Base-by-base conservation (phyloP, 2,329 filamentous ascomycete genomes). In the Trichoderma breve region DNA sequence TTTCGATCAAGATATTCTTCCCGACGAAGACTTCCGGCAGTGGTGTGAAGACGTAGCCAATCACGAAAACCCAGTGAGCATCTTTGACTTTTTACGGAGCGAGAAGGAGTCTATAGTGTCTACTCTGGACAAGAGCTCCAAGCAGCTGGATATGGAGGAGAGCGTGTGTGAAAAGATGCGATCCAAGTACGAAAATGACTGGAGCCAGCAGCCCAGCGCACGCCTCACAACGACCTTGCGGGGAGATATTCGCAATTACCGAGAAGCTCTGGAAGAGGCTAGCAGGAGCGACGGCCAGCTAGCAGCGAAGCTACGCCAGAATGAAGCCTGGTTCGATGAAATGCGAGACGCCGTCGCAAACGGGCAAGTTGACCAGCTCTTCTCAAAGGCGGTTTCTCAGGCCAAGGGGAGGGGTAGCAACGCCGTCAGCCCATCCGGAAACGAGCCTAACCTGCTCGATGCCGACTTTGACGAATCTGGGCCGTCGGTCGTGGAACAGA, bases 81-180 rank as follows among this genome's bases (percentile, higher is more conserved):
- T 94, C 3, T 94, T 99, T 75, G 93, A 97, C 55, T 88, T 89
- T 60, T 82, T 99, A 58, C 90, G 91, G 74, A 87, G 89, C 30
- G 92, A 96, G 76, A 97, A 95, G 80, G 88, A 92, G 21, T 87
- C 89, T 1, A 92, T 98, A 14, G 81, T 93, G 30, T 85, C 86
- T 3, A 88, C 90, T 3, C 82, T 99, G 71, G 94, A 98, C 71
- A 89, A 89, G 71, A 93, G 93, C 76, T 90, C 91, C 70, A 97
- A 97, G 80, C 93, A 97, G 77, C 84, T 99, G 55, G 96, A 99
- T 76, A 94, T 96, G 90, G 96, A 99, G 81, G 97, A 98, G 83
- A 97, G 93, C 71, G 93, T 98, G 0, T 99, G 96, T 80, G 96
- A 99, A 81, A 99, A 98, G 85, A 99, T 99, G 96, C 90, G 96